These are phyloP conservation scores for Fusarium illudens DNA, from an alignment of 2,329 filamentous ascomycete genomes.

Conservation along the genomic window DNA sequence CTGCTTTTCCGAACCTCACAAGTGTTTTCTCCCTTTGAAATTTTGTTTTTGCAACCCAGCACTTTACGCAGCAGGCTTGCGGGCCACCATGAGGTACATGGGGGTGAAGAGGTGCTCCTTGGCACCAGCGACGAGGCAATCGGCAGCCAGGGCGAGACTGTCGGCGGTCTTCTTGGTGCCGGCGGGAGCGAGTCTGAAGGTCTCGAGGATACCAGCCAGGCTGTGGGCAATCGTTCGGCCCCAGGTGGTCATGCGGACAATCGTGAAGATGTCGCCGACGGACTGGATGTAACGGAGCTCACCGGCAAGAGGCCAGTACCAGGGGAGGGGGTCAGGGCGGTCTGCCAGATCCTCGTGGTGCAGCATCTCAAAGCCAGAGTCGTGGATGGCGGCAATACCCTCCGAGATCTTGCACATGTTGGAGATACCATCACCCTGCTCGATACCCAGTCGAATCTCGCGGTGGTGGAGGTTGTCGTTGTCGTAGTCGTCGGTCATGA, in stretches of 20 bases:
- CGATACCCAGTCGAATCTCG: constrained; percentile 91
- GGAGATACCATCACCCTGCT: constrained; percentile 94
- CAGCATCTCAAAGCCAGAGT: constrained; percentile 85
- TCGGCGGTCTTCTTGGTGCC: constrained; percentile 97
- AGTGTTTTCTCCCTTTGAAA: constrained; percentile 15
- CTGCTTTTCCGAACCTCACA: constrained; percentile 24
- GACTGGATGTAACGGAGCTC: constrained; percentile 84
- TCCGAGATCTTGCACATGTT: constrained; percentile 94
- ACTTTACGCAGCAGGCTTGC: constrained; percentile 70
- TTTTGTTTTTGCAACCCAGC: constrained; percentile 7
- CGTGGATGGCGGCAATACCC: constrained; percentile 82
- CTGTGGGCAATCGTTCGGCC: constrained; percentile 79
- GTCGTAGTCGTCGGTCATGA: constrained; percentile 97
- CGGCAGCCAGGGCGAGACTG: constrained; percentile 81
- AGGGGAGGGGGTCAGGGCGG: constrained; percentile 78
- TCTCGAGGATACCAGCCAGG: constrained; percentile 80
- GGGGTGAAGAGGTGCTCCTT: constrained; percentile 94
- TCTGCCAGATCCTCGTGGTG: constrained; percentile 88
- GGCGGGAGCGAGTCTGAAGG: constrained; percentile 74
- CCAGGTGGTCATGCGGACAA: constrained; percentile 87
- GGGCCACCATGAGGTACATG: constrained; percentile 96
- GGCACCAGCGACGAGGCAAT: constrained; percentile 86
- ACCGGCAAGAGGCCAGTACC: constrained; percentile 93
- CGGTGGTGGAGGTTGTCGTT: constrained; percentile 87
- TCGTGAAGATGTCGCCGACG: constrained; percentile 81